Percentiles rank a stretch among this genome's conserved stretches.
These are phyloP conservation scores for Colletotrichum cuscutae DNA, from an alignment of 2,329 filamentous ascomycete genomes.

Conservation along the genomic window DNA sequence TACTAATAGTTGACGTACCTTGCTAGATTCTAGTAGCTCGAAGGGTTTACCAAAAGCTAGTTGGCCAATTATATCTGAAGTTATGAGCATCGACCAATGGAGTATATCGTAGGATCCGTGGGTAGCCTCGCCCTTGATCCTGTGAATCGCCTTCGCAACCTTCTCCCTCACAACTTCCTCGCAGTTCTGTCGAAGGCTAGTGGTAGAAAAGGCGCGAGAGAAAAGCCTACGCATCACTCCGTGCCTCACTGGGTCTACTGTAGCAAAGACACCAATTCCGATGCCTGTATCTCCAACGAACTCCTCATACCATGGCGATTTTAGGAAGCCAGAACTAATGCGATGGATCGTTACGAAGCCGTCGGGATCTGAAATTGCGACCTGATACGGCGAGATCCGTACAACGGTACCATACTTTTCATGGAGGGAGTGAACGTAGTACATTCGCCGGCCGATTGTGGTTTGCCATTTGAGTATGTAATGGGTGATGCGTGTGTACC, in stretches of 20 bases:
- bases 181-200: slow-evolving; percentile 43
- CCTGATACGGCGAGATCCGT: slow-evolving; percentile 21
- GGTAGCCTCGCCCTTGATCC: slow-evolving; percentile 55
- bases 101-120: slow-evolving; percentile 54
- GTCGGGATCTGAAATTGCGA: slow-evolving; percentile 15
- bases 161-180: slow-evolving; percentile 47
- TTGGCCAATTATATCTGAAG: slow-evolving; percentile 64
- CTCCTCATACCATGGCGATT: slow-evolving; percentile 2
- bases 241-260: slow-evolving; percentile 11
- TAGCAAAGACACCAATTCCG: slow-evolving; percentile 8
- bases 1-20: slow-evolving; percentile 52
- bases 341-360: slow-evolving; percentile 22
- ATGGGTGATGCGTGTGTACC: slow-evolving; percentile 21
- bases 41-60: slow-evolving; percentile 68
- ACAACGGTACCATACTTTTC: slow-evolving; percentile 12
- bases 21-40: slow-evolving; percentile 58
- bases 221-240: slow-evolving; percentile 49
- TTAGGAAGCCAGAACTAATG: slow-evolving; percentile 19
- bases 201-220: slow-evolving; percentile 51
- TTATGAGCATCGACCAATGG: slow-evolving; percentile 65
- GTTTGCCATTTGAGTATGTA: slow-evolving; percentile 9
- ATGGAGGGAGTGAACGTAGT: slow-evolving; percentile 17
- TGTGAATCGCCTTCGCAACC: slow-evolving; percentile 50
- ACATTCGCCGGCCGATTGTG: slow-evolving; percentile 11
- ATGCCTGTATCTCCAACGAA: background rate